These are phyloP conservation scores for Tylopilus intermedius DNA, from an alignment of 768 basidiomycete species.

Conservation along the genomic window DNA sequence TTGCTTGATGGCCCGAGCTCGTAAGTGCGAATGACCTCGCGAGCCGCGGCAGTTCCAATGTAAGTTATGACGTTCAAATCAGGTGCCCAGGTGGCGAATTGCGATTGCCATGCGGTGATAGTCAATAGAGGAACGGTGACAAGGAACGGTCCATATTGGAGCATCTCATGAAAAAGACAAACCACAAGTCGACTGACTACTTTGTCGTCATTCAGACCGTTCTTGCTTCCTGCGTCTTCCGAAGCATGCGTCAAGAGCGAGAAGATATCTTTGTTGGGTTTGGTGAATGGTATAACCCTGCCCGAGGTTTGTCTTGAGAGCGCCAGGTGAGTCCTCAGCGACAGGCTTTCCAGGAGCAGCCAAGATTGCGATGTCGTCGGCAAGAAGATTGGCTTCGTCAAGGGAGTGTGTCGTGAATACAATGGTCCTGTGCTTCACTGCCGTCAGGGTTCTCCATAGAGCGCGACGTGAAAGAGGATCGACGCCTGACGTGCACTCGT, in stretches of 20 bases:
- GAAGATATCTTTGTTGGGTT: conserved; percentile 11
- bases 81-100: conserved; percentile 93
- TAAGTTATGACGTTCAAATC: conserved; percentile 96
- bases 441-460: conserved; percentile 69
- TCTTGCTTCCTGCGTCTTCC: conserved; percentile 15
- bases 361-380: conserved; percentile 70
- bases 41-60: conserved; percentile 81
- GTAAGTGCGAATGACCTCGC: conserved; percentile 85
- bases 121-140: conserved; percentile 98
- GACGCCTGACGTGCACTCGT: conserved; percentile 75
- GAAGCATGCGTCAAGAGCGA: conserved; percentile 15
- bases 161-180: conserved; percentile 86
- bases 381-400: conserved; percentile 75
- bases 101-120: conserved; percentile 96
- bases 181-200: conserved; percentile 4
- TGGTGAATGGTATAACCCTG: conserved; percentile 54
- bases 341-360: conserved; percentile 72
- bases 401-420: conserved; percentile 81
- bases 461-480: conserved; percentile 76
- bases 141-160: conserved; percentile 94
- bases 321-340: conserved; percentile 67
- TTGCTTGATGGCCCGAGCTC: conserved; percentile 89
- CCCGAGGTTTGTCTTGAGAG: conserved; percentile 67
- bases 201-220: conserved; percentile 12
- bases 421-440: conserved; percentile 60